phyloP scores from a whole-genome alignment of 176 grass and related monocot genomes.

The Chloris gayana region DNA sequence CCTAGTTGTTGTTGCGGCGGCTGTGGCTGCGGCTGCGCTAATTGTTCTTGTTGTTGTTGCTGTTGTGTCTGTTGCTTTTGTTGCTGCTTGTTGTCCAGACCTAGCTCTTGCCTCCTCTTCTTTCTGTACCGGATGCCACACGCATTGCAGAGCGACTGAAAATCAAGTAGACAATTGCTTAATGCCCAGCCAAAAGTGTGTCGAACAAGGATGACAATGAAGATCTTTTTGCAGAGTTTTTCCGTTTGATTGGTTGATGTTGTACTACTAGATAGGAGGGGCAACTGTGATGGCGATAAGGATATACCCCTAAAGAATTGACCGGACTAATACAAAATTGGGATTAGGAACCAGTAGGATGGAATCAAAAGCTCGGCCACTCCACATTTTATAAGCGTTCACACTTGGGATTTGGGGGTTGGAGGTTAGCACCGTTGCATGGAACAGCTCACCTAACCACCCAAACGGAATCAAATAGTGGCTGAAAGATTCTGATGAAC shows the following conservation, averaged over 20 bases:
- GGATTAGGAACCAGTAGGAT: slow-evolving; percentile 22
- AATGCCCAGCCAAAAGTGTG: not conserved
- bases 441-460: slow-evolving; percentile 58
- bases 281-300: slow-evolving; percentile 34
- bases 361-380: not conserved
- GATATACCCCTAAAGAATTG: slow-evolving; percentile 34
- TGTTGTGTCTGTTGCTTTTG: not conserved
- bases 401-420: slow-evolving; percentile 20
- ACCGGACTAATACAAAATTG: slow-evolving; percentile 24
- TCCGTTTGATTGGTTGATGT: not conserved
- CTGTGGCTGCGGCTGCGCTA: not conserved
- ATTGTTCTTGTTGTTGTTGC: not conserved
- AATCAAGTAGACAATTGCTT: not conserved
- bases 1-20: not conserved
- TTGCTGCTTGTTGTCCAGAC: slow-evolving; percentile 40
- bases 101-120: slow-evolving; percentile 68
- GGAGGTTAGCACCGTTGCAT: slow-evolving; percentile 49
- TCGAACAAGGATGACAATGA: not conserved
- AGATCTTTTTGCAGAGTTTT: not conserved
- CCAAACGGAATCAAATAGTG: slow-evolving; percentile 39
- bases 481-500: slow-evolving; percentile 17
- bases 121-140: slow-evolving; percentile 97
- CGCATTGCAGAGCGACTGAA: slow-evolving; percentile 87
- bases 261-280: not conserved
- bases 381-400: not conserved